Base-by-base conservation (phyloP, 805 yeast species). In the Pichia ethanolica region DNA sequence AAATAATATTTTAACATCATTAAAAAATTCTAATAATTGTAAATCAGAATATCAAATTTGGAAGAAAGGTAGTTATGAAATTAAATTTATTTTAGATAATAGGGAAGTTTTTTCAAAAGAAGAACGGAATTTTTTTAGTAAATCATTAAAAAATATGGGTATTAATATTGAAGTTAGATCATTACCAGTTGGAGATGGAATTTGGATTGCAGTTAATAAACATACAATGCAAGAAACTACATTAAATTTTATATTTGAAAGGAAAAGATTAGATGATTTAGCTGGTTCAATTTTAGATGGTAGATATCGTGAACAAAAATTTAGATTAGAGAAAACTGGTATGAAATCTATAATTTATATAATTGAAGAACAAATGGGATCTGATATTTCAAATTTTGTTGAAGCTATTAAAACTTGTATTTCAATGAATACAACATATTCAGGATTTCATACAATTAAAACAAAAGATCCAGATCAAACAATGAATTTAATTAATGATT, bases 181-280 rank as follows among this genome's bases (percentile, higher is more conserved):
- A 1, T 70, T 93, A 32, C 69, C 93, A 0, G 78, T 90, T 3
- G 98, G 99, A 6, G 99, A 93, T 68, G 83, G 84, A 1, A 54
- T 85, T 9, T 93, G 98, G 99, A 73, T 89, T 3, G 99, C 97
- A 0, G 74, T 75, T 49, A 77, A 89, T 59, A 76, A 70, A 46
- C 56, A 52, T 0, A 76, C 86, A 0, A 73, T 76, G 1, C 74
- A 75, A 47, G 82, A 82, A 48, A 88, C 82, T 5, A 83, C 87
- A 0, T 66, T 93, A 14, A 86, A 91, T 62, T 82, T 79, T 53
- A 84, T 93, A n/a, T 75, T 91, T 42, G 99, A 93, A 68, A 73
- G 99, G 37, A 93, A 93, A 66, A 70, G 97, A 49, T 66, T 90
- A 41, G 95, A 88, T 61, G 99, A 93, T 71, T 74, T 93, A 58